Evolutionary conservation across 371 early-diverging fungal genomes (phyloP).

Genomic region (Mortierella sp.): DNA sequence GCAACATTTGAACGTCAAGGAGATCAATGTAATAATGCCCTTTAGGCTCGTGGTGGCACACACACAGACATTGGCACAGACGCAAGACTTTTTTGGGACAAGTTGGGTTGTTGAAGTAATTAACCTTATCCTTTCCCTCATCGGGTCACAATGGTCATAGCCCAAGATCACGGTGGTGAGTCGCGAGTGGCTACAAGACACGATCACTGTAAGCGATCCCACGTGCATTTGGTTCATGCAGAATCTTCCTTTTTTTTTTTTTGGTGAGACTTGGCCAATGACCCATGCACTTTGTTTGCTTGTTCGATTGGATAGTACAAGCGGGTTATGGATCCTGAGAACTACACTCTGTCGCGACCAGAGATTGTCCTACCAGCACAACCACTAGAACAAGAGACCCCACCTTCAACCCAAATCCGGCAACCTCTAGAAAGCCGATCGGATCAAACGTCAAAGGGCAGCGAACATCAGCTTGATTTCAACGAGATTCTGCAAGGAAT

Average conservation of each 20-base stretch:
- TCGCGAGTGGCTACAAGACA: conserved; percentile 28
- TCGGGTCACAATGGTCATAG: conserved; percentile 2
- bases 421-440: not conserved
- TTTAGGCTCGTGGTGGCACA: too few relatives aligned
- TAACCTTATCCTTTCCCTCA: not conserved
- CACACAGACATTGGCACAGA: too few relatives aligned
- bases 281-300: not conserved
- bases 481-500: conserved; percentile 34
- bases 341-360: conserved; percentile 1
- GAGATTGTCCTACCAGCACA: not conserved
- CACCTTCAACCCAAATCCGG: not conserved
- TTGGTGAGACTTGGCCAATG: too few relatives aligned
- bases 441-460: not conserved
- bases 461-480: conserved; percentile 5
- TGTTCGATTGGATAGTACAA: conserved; percentile 12
- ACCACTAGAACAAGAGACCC: conserved; percentile 4
- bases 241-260: not conserved
- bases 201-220: conserved; percentile 28
- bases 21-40: conserved; percentile 35
- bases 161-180: conserved; percentile 28
- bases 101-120: not conserved
- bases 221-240: not conserved
- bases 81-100: too few relatives aligned
- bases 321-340: conserved; percentile 25
- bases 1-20: conserved; percentile 9